These are phyloP conservation scores for Potentilla sterilis DNA, from an alignment of 306 rosid species.

Conservation along the genomic window DNA sequence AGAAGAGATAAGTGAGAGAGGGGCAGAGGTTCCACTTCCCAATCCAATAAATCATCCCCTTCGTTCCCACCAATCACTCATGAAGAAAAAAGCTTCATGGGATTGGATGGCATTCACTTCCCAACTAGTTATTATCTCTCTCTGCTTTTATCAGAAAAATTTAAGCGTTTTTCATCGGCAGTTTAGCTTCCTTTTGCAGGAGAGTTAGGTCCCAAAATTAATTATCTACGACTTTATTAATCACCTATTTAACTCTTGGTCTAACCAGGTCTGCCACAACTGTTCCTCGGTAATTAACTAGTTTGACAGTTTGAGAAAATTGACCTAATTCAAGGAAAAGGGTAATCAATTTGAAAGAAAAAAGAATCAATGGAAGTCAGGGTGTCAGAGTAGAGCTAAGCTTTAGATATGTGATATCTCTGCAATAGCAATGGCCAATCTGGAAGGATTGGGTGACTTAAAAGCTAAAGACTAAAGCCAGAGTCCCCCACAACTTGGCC, in stretches of 20 bases:
- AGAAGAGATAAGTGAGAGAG: constrained; percentile 53
- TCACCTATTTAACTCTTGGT: background rate
- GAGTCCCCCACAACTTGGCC: constrained; percentile 32
- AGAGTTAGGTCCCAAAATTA: constrained; percentile 14
- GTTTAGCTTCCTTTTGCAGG: constrained; percentile 13
- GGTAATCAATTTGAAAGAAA: constrained; percentile 19
- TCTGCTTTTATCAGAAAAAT: constrained; percentile 30
- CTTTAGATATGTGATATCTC: constrained; percentile 23
- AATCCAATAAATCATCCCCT: constrained; percentile 29
- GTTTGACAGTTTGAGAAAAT: background rate
- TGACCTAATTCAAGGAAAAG: background rate
- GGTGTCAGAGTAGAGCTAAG: constrained; percentile 27
- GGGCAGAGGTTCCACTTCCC: constrained; percentile 52
- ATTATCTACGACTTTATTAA: background rate
- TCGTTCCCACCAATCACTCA: constrained; percentile 37
- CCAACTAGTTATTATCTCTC: constrained; percentile 24
- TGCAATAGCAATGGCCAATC: constrained; percentile 32
- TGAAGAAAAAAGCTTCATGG: constrained; percentile 28
- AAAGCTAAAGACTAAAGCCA: constrained; percentile 19
- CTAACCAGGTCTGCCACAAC: constrained; percentile 12
- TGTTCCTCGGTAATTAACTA: constrained; percentile 19
- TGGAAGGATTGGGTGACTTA: constrained; percentile 34
- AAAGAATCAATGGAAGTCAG: constrained; percentile 11
- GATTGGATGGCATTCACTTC: constrained; percentile 16
- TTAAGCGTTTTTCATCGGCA: constrained; percentile 25